These are phyloP conservation scores for Flaveria linearis DNA, from an alignment of 129 eudicot species.

Conservation along the genomic window DNA sequence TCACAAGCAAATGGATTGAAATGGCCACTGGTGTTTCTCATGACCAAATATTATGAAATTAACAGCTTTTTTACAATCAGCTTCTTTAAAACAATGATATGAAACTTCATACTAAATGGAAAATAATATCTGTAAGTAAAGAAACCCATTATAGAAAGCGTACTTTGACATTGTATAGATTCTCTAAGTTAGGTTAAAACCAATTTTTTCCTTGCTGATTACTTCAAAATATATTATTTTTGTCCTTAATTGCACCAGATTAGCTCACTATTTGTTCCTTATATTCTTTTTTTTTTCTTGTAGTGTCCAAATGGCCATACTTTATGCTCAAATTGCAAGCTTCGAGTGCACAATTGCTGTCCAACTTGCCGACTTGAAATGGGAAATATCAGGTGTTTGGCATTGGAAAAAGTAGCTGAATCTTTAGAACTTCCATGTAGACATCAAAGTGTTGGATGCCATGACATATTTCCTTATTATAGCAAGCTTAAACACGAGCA, in stretches of 20 bases:
- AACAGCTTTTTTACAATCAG: no score
- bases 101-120: no score
- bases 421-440: constrained; percentile 79
- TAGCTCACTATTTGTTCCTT: constrained; percentile 2
- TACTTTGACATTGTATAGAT: no score
- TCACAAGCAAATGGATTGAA: background rate
- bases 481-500: constrained; percentile 77
- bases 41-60: background rate
- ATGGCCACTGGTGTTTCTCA: background rate
- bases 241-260: constrained; percentile 9
- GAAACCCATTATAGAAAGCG: no score
- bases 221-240: background rate
- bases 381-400: constrained; percentile 84
- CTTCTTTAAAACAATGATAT: no score
- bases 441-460: constrained; percentile 73
- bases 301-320: constrained; percentile 97
- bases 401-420: constrained; percentile 86
- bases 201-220: background rate
- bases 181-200: no score
- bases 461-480: constrained; percentile 71
- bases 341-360: constrained; percentile 69
- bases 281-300: constrained; percentile 2
- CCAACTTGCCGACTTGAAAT: constrained; percentile 81
- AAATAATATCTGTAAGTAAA: no score
- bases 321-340: constrained; percentile 74